These are phyloP conservation scores for Orobanche coerulescens DNA, from an alignment of 257 asterid genomes.

Conservation along the genomic window DNA sequence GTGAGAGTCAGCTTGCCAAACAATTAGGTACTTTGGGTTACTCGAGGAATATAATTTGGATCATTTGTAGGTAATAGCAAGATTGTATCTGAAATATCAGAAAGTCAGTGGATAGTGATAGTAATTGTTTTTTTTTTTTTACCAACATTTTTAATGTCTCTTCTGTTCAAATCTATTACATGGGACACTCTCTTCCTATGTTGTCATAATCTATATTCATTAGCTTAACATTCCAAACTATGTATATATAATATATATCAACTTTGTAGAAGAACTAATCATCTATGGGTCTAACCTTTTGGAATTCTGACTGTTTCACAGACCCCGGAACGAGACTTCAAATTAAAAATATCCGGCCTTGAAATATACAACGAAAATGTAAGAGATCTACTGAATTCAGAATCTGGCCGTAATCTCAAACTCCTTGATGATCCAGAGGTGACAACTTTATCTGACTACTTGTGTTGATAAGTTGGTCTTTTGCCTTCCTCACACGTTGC, in stretches of 20 bases:
- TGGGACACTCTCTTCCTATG: neutral
- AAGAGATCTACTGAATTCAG: conserved; percentile 76
- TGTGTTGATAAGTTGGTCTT: neutral
- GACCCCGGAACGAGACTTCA: conserved; percentile 91
- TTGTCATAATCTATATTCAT: neutral
- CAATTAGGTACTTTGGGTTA: neutral
- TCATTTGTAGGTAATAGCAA: neutral
- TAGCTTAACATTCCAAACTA: neutral
- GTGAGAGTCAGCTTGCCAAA: neutral
- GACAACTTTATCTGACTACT: conserved; percentile 9
- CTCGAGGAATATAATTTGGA: conserved; percentile 12
- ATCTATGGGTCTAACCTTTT: neutral
- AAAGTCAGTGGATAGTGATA: neutral
- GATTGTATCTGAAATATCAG: neutral
- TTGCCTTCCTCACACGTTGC: conserved; percentile 10
- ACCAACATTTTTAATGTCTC: neutral
- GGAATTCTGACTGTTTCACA: conserved; percentile 25
- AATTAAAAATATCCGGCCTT: conserved; percentile 76
- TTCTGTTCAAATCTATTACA: neutral
- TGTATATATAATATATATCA: neutral
- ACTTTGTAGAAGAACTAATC: neutral
- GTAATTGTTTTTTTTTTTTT: neutral
- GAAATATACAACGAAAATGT: conserved; percentile 93
- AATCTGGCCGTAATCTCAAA: conserved; percentile 81
- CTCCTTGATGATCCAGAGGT: conserved; percentile 97